These are phyloP conservation scores for Corinectria fuckeliana DNA, from an alignment of 2,329 filamentous ascomycete species.

Conservation along the genomic window DNA sequence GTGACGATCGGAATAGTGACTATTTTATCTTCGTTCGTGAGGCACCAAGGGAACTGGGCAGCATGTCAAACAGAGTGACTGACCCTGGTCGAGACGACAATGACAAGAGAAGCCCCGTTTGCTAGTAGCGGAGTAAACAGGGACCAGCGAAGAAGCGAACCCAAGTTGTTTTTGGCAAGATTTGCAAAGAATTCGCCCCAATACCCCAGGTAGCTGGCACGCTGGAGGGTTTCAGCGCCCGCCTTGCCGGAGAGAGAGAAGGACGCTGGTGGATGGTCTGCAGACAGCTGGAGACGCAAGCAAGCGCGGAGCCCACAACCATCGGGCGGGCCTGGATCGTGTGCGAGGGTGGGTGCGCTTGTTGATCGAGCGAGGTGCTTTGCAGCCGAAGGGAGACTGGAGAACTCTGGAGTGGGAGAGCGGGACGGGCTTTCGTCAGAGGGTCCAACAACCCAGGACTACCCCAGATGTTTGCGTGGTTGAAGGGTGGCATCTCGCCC, in stretches of 20 bases:
- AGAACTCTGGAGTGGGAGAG: background rate
- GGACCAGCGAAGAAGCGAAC: conserved; percentile 38
- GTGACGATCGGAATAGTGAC: conserved; percentile 35
- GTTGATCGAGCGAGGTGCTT: conserved; percentile 16
- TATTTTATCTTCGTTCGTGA: conserved; percentile 42
- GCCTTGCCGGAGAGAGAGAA: conserved; percentile 18
- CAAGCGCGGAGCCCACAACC: conserved; percentile 31
- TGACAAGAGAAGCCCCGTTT: conserved; percentile 36
- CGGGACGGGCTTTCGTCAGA: conserved; percentile 24
- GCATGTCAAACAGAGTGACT: conserved; percentile 36
- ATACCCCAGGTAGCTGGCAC: conserved; percentile 27
- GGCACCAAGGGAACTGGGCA: conserved; percentile 36
- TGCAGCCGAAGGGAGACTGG: conserved; percentile 25
- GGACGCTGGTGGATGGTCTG: conserved; percentile 18
- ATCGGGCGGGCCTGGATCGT: conserved; percentile 32
- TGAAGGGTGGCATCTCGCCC: conserved; percentile 26
- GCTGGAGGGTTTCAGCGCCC: conserved; percentile 30
- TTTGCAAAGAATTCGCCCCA: conserved; percentile 40
- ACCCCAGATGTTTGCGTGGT: conserved; percentile 39
- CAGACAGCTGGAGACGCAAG: conserved; percentile 32
- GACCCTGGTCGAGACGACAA: conserved; percentile 35
- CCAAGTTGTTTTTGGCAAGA: conserved; percentile 39
- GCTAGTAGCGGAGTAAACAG: conserved; percentile 38
- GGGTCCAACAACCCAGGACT: conserved; percentile 28
- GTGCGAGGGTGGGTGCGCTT: conserved; percentile 31